Evolutionary conservation across 768 basidiomycete species (phyloP).

Genomic region (Dacryopinax primogenitus): DNA sequence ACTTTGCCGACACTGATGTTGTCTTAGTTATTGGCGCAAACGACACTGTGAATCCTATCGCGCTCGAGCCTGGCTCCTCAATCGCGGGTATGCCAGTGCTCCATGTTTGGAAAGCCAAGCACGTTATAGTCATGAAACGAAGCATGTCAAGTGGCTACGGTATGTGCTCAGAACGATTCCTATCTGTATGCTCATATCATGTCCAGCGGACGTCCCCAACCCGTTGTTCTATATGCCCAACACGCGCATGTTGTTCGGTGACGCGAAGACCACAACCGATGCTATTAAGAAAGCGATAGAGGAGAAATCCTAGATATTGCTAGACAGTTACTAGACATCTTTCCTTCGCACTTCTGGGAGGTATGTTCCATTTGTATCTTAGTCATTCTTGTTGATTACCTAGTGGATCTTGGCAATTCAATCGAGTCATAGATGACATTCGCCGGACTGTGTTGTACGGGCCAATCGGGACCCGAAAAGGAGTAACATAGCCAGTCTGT

Average conservation of each 20-base stretch:
- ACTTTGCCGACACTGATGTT: slow-evolving; percentile 79
- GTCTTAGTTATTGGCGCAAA: slow-evolving; percentile 85
- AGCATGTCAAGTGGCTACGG: slow-evolving; percentile 83
- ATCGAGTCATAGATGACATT: background rate
- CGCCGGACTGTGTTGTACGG: background rate
- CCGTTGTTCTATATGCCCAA: slow-evolving; percentile 89
- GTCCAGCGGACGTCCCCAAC: slow-evolving; percentile 73
- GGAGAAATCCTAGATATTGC: slow-evolving; percentile 12
- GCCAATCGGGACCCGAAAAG: background rate
- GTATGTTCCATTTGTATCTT: slow-evolving; percentile 2
- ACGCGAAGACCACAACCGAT: slow-evolving; percentile 83
- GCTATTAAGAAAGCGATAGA: slow-evolving; percentile 29
- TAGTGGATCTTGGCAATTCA: background rate
- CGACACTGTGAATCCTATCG: slow-evolving; percentile 85
- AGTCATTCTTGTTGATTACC: background rate
- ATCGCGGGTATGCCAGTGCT: slow-evolving; percentile 90
- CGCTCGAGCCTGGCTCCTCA: slow-evolving; percentile 69
- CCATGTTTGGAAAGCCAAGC: slow-evolving; percentile 87
- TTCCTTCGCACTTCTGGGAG: background rate
- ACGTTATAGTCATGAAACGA: slow-evolving; percentile 85
- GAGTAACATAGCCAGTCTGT: background rate
- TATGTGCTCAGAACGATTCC: slow-evolving; percentile 23
- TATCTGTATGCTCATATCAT: slow-evolving; percentile 8
- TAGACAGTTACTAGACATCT: slow-evolving; percentile 6
- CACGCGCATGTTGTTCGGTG: slow-evolving; percentile 84